Conservation (phyloP, 2,329 filamentous ascomycete species). For the Grosmannia penicillata region DNA sequence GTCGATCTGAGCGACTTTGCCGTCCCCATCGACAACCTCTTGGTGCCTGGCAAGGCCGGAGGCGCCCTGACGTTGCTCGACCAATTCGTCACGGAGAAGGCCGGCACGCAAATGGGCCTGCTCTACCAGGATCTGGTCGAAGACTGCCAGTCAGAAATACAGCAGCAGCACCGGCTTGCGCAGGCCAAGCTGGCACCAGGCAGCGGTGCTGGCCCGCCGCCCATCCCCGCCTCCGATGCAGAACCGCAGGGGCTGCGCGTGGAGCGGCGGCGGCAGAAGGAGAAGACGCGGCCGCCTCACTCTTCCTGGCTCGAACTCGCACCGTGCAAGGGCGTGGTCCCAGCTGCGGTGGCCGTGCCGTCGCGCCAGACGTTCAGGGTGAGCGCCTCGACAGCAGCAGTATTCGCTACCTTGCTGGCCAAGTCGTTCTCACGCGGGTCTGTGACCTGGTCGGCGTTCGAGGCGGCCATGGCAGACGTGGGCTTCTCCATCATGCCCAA, state of each 20-base stretch:
- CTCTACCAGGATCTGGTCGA: conserved; percentile 28
- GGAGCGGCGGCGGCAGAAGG: conserved; percentile 23
- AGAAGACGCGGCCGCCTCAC: conserved; percentile 26
- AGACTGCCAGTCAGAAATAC: conserved; percentile 19
- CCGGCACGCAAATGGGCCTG: conserved; percentile 24
- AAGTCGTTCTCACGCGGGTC: conserved; percentile 12
- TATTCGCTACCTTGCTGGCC: conserved; percentile 23
- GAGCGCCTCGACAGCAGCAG: conserved; percentile 19
- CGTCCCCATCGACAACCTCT: conserved; percentile 25
- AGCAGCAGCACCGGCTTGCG: conserved; percentile 14
- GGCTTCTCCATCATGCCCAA: conserved; percentile 25
- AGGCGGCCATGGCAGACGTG: conserved; percentile 24
- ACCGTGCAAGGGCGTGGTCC: conserved; percentile 1
- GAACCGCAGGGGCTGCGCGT: conserved; percentile 13
- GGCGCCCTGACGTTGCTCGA: conserved; percentile 22
- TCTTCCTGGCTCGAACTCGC: conserved; percentile 20
- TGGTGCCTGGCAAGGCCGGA: conserved; percentile 22
- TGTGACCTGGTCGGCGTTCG: conserved; percentile 22
- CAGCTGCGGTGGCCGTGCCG: neutral
- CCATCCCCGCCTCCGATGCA: conserved; percentile 8
- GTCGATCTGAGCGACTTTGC: conserved; percentile 25
- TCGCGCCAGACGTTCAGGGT: conserved; percentile 18
- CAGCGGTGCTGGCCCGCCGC: conserved; percentile 10
- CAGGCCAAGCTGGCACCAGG: conserved; percentile 11
- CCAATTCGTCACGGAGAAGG: conserved; percentile 20